Conservation (phyloP, 1,284 basidiomycete genomes). For the Caloboletus inedulis region DNA sequence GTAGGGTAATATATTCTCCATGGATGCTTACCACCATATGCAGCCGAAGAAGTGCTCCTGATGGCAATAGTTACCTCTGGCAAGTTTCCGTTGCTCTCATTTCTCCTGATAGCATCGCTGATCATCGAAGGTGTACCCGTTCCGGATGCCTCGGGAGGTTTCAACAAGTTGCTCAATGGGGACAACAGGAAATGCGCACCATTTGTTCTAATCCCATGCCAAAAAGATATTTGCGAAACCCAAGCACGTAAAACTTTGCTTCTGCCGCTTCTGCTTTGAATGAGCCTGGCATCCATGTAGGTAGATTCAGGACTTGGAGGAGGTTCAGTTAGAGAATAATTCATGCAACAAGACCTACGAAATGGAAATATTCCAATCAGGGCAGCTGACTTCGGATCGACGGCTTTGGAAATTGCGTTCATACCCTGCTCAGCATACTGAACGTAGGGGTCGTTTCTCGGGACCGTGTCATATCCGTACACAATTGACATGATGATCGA, state of each 20-base stretch:
- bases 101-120: constrained; percentile 20
- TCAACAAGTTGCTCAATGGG: background rate
- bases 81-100: constrained; percentile 17
- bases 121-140: constrained; percentile 21
- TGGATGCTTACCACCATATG: constrained; percentile 26
- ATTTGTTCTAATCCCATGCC: constrained; percentile 25
- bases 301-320: constrained; percentile 24
- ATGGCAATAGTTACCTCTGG: constrained; percentile 22
- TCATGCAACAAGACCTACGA: constrained; percentile 16
- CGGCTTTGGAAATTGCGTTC: constrained; percentile 20
- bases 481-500: constrained; percentile 30
- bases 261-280: constrained; percentile 22
- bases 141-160: constrained; percentile 15
- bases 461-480: constrained; percentile 25
- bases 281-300: constrained; percentile 28
- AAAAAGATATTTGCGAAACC: constrained; percentile 24
- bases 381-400: constrained; percentile 24
- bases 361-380: constrained; percentile 27
- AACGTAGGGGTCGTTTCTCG: constrained; percentile 24
- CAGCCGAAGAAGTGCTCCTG: constrained; percentile 21
- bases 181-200: constrained; percentile 8
- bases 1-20: background rate
- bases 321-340: background rate
- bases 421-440: constrained; percentile 24
- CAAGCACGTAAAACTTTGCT: constrained; percentile 18